Conservation (phyloP, 495 filamentous ascomycete species). For the Endocarpon pusillum region DNA sequence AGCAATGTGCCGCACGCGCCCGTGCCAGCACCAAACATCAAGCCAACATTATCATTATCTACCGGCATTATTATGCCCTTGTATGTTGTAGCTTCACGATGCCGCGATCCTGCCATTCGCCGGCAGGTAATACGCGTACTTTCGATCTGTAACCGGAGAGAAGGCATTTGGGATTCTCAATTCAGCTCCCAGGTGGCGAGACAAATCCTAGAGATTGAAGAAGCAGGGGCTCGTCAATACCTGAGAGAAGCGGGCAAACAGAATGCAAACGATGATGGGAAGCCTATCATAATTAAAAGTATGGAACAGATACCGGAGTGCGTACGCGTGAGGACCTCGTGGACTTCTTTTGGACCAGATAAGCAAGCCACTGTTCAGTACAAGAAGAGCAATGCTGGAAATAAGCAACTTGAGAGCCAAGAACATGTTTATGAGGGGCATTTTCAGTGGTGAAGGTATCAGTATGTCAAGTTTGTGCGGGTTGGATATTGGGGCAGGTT, state of each 20-base stretch:
- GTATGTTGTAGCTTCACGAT: constrained; percentile 6
- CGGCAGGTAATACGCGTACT: constrained; percentile 33
- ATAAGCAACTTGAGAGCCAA: constrained; percentile 17
- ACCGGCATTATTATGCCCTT: not conserved
- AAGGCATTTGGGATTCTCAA: constrained; percentile 43
- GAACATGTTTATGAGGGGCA: constrained; percentile 22
- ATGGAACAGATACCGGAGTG: not conserved
- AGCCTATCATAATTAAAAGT: not conserved
- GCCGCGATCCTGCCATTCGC: constrained; percentile 29
- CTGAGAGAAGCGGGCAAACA: too few species aligned
- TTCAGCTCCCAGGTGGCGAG: constrained; percentile 32
- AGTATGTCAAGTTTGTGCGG: too few species aligned
- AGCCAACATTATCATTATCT: not conserved
- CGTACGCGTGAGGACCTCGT: not conserved
- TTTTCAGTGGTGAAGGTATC: too few species aligned
- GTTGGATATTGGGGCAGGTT: too few species aligned
- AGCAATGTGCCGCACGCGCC: not conserved
- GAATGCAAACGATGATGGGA: not conserved
- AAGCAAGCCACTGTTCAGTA: not conserved
- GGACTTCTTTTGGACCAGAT: not conserved
- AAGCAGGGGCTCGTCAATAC: constrained; percentile 17
- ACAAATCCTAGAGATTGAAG: constrained; percentile 35
- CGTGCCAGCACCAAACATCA: too few species aligned
- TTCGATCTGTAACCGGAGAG: constrained; percentile 28
- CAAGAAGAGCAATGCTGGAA: constrained; percentile 25